Evolutionary conservation across 1,139 yeast species (phyloP), one percentile per base, ranked within the genome.

Genomic region (Blastobotrys serpentis): DNA sequence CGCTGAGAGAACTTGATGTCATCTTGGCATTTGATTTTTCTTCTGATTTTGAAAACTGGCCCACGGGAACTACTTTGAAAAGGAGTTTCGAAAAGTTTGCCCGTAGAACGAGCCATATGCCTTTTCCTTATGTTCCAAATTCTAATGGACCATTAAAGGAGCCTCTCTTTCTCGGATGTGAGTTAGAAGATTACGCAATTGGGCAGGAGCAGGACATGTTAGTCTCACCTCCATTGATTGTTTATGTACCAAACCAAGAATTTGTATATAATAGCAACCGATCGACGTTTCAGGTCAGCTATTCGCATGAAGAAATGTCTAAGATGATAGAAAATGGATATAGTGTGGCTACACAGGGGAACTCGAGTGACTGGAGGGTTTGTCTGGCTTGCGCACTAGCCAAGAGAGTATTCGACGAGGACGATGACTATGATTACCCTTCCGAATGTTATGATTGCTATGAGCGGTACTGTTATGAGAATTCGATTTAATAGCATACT

Each of bases 311-410:
- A 1, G 87, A 84, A 58, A 80, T 83, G 60, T 68, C 74, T 47
- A 72, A 74, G 1, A 75, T 88, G 71, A 80, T 89, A 54, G 71
- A 76, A 59, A 90, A 89, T 64, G 97, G 96, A 11, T 87, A 84
- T 64, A 94, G 86, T 64, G 78, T 79, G 32, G 79, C 86, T 19
- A 77, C 95, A 1, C 79, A 88, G 64, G 75, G 77, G 57, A 88
- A 88, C 64, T 69, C 80, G 39, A 84, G 72, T 1, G 83, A 84
- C 47, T 89, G 89, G 84, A 74, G 78, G 48, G 77, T 84, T 5
- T 90, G 97, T 73, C 78, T 89, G 47, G 87, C 89, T 1, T 89
- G 98, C 73, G 97, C 97, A 7, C 79, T 88, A 48, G 75, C 89
- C 51, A 83, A 88, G 68, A 81, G 96, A 66, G 80, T 84, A 48